phyloP scores from a whole-genome alignment of 305 asterid species.

The Striga hermonthica region DNA sequence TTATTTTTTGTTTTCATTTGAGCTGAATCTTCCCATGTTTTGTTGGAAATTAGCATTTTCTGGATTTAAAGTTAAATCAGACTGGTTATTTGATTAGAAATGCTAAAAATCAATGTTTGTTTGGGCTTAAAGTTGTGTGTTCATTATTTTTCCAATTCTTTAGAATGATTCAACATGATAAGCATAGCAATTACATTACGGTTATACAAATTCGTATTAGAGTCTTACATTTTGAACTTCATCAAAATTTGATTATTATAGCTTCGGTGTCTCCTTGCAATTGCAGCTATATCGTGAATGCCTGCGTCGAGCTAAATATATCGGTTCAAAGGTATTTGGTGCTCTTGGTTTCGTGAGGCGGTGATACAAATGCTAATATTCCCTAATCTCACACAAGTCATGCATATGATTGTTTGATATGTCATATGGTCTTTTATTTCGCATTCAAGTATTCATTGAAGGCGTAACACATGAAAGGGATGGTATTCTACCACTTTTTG shows the following conservation, averaged over 20 bases:
- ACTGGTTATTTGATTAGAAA: background rate
- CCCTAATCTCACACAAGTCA: background rate
- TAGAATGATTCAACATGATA: too few relatives aligned
- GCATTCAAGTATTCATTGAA: background rate
- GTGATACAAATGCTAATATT: background rate
- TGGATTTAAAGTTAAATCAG: background rate
- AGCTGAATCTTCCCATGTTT: background rate
- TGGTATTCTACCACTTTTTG: background rate
- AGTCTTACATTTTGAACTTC: too few relatives aligned
- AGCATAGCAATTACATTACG: too few relatives aligned
- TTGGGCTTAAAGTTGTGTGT: background rate
- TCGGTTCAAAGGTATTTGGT: slow-evolving; percentile 40
- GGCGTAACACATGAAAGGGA: background rate
- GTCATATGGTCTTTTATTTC: background rate
- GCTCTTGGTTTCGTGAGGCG: background rate
- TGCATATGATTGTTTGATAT: background rate
- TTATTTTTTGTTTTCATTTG: background rate
- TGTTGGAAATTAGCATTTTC: too few relatives aligned
- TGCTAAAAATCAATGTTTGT: background rate
- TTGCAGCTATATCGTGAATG: slow-evolving; percentile 86
- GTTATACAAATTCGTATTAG: background rate
- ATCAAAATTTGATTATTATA: background rate
- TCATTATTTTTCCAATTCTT: too few relatives aligned
- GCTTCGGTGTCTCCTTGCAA: slow-evolving; percentile 11
- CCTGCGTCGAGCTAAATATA: slow-evolving; percentile 78